These are phyloP conservation scores for Podila clonocystis DNA, from an alignment of 192 early-diverging fungal genomes.

Conservation along the genomic window DNA sequence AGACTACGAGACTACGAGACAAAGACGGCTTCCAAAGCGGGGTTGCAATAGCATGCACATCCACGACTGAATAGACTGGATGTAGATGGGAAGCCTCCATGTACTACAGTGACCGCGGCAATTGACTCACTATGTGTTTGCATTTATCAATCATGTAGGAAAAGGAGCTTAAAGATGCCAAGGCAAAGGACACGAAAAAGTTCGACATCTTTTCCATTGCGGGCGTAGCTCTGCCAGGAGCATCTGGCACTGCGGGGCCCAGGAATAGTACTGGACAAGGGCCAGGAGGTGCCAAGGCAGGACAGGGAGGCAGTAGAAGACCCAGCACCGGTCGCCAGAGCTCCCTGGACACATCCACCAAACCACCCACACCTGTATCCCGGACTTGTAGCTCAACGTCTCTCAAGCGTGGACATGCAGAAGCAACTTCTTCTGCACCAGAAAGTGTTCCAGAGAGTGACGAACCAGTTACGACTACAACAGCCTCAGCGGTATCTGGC, in stretches of 20 bases:
- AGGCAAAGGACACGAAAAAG: slow-evolving; percentile 2
- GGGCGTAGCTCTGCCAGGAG: background rate
- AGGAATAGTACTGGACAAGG: background rate
- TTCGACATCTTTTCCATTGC: slow-evolving; percentile 13
- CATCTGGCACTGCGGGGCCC: background rate
- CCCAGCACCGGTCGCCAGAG: background rate
- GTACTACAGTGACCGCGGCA: no score
- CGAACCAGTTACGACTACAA: background rate
- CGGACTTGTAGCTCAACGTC: background rate
- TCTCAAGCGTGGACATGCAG: background rate
- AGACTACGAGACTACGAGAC: background rate
- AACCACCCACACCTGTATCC: background rate
- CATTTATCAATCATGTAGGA: background rate
- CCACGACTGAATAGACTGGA: background rate
- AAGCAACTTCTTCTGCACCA: background rate
- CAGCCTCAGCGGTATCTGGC: background rate
- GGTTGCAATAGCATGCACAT: background rate
- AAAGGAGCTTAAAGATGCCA: slow-evolving; percentile 9
- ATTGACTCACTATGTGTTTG: background rate
- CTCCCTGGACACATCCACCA: background rate
- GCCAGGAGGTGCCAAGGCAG: background rate
- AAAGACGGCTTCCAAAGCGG: background rate
- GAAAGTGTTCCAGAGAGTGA: no score
- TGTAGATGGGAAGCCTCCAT: no score
- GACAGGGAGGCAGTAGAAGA: background rate